phyloP scores from a whole-genome alignment of 768 basidiomycete species.

The Lepiota brunneoincarnata region DNA sequence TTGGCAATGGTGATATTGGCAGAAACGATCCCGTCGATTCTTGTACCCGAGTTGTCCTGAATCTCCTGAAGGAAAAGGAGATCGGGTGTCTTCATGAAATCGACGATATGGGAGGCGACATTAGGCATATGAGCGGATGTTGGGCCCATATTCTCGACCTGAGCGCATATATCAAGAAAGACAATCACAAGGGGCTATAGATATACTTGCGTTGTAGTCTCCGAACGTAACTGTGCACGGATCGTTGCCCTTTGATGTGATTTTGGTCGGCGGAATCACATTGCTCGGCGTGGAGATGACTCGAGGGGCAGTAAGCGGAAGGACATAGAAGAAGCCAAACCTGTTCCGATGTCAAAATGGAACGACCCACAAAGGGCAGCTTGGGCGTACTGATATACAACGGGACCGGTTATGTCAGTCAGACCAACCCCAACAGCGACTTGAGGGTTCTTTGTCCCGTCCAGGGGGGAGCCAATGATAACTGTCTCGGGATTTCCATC shows the following conservation, averaged over 20 bases:
- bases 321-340: slow-evolving; percentile 54
- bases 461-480: slow-evolving; percentile 52
- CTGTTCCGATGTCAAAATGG: slow-evolving; percentile 16
- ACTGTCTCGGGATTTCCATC: slow-evolving; percentile 58
- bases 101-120: slow-evolving; percentile 53
- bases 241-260: slow-evolving; percentile 31
- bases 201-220: slow-evolving; percentile 51
- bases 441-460: slow-evolving; percentile 48
- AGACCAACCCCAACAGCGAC: slow-evolving; percentile 44
- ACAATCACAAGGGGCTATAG: not conserved
- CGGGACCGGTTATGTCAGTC: slow-evolving; percentile 52
- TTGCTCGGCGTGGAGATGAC: slow-evolving; percentile 37
- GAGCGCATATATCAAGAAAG: not conserved
- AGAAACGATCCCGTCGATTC: slow-evolving; percentile 49
- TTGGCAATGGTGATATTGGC: slow-evolving; percentile 52
- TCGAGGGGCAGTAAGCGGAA: slow-evolving; percentile 53
- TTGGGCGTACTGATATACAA: slow-evolving; percentile 46
- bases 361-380: not conserved
- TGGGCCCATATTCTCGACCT: slow-evolving; percentile 59
- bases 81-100: slow-evolving; percentile 48
- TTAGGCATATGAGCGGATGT: slow-evolving; percentile 42
- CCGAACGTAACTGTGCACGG: slow-evolving; percentile 49
- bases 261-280: slow-evolving; percentile 34
- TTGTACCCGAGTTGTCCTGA: slow-evolving; percentile 54
- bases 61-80: slow-evolving; percentile 65